Evolutionary conservation across 129 eudicot genomes (phyloP).

Genomic region (Ambrosia trifida): DNA sequence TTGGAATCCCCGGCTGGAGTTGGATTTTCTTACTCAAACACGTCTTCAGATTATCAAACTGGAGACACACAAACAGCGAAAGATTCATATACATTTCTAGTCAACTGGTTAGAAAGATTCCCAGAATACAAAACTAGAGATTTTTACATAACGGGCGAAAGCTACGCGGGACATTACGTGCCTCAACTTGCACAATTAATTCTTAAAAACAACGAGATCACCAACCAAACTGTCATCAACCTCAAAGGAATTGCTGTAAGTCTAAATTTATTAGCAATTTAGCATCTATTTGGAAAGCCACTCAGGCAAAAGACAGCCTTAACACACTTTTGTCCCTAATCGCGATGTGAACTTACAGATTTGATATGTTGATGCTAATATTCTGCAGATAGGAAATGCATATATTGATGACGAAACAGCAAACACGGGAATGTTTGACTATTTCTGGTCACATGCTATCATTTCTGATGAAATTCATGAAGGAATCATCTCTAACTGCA

Average conservation of each 20-base stretch:
- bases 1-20: slow-evolving; percentile 75
- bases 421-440: slow-evolving; percentile 38
- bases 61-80: slow-evolving; percentile 57
- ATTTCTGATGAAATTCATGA: slow-evolving; percentile 55
- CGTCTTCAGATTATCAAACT: slow-evolving; percentile 42
- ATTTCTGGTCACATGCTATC: slow-evolving; percentile 50
- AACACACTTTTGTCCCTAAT: not conserved
- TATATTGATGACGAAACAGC: slow-evolving; percentile 39
- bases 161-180: slow-evolving; percentile 61
- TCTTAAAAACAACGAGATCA: slow-evolving; percentile 56
- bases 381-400: slow-evolving; percentile 60
- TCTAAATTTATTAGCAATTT: not conserved
- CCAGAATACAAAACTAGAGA: slow-evolving; percentile 63
- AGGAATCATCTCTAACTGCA: slow-evolving; percentile 51
- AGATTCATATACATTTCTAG: slow-evolving; percentile 54
- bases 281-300: not conserved
- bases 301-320: not conserved
- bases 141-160: slow-evolving; percentile 53
- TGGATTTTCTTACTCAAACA: slow-evolving; percentile 67
- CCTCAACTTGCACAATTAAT: slow-evolving; percentile 64
- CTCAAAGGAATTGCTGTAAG: slow-evolving; percentile 73
- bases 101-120: slow-evolving; percentile 61
- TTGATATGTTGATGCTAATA: slow-evolving; percentile 7
- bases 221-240: slow-evolving; percentile 62
- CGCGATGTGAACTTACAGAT: not conserved